These are phyloP conservation scores for Chara braunii DNA, from an alignment of 139 green algal genomes.

Conservation along the genomic window DNA sequence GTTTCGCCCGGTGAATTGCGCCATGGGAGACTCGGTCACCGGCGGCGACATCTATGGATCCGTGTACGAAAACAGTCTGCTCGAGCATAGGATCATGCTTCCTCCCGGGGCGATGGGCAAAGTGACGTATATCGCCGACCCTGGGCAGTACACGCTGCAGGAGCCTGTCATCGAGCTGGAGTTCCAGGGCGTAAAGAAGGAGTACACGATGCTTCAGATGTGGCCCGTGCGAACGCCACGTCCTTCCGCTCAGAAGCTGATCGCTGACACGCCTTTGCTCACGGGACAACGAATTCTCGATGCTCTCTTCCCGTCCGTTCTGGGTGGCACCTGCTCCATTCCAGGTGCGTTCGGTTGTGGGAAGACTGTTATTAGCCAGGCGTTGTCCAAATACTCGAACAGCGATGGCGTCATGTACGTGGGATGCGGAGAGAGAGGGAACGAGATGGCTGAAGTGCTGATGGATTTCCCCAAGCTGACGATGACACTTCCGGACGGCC, in stretches of 20 bases:
- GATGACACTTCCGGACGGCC: slow-evolving; percentile 91
- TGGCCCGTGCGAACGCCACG: slow-evolving; percentile 91
- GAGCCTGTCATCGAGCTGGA: slow-evolving; percentile 89
- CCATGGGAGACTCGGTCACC: slow-evolving; percentile 74
- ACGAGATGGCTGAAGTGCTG: slow-evolving; percentile 82
- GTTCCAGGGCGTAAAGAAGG: slow-evolving; percentile 85
- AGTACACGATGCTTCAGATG: slow-evolving; percentile 88
- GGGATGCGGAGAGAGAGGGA: slow-evolving; percentile 92
- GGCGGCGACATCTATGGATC: slow-evolving; percentile 86
- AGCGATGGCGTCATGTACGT: slow-evolving; percentile 98
- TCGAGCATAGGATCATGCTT: slow-evolving; percentile 87
- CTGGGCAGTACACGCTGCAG: slow-evolving; percentile 74
- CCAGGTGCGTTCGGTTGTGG: slow-evolving; percentile 96
- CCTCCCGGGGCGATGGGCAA: slow-evolving; percentile 75
- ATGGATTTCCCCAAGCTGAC: slow-evolving; percentile 94
- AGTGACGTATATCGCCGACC: slow-evolving; percentile 82
- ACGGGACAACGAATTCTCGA: slow-evolving; percentile 92
- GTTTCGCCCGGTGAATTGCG: slow-evolving; percentile 66
- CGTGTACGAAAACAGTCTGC: slow-evolving; percentile 89
- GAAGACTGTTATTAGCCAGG: slow-evolving; percentile 98
- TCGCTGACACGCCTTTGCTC: slow-evolving; percentile 91
- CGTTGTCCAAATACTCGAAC: slow-evolving; percentile 98
- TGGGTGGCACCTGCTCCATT: slow-evolving; percentile 95
- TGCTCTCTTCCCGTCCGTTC: slow-evolving; percentile 92
- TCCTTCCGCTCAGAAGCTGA: slow-evolving; percentile 87